phyloP scores from a whole-genome alignment of 305 asterid species.

The Stenogyne calaminthoides region DNA sequence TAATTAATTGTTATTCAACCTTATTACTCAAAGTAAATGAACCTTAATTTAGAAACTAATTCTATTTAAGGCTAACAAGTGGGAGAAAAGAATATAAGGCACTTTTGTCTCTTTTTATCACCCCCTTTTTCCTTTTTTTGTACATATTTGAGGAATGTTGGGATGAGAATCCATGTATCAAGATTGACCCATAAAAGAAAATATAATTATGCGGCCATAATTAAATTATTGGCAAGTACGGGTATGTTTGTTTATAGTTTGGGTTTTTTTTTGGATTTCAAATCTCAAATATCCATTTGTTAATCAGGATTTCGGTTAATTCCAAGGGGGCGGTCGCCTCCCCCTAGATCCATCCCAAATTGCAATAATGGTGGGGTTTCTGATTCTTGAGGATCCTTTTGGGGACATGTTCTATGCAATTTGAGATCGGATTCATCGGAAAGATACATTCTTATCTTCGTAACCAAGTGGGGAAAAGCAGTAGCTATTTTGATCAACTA shows the following conservation, averaged over 20 bases:
- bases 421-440: conserved; percentile 34
- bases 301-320: no score
- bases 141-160: conserved; percentile 40
- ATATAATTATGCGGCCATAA: conserved; percentile 26
- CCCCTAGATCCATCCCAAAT: no score
- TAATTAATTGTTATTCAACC: no score
- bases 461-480: no score
- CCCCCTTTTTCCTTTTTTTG: conserved; percentile 17
- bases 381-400: conserved; percentile 44
- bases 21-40: no score
- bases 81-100: conserved; percentile 34
- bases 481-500: no score
- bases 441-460: background rate
- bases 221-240: no score
- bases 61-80: conserved; percentile 1
- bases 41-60: conserved; percentile 12
- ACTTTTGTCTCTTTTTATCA: background rate
- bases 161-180: conserved; percentile 34
- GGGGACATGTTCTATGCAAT: background rate
- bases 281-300: conserved; percentile 36
- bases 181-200: conserved; percentile 41
- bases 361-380: no score
- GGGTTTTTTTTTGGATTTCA: no score
- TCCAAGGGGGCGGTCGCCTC: no score
- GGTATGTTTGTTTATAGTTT: no score